phyloP scores from a whole-genome alignment of 805 yeast genomes.

The Henningerozyma blattae region DNA sequence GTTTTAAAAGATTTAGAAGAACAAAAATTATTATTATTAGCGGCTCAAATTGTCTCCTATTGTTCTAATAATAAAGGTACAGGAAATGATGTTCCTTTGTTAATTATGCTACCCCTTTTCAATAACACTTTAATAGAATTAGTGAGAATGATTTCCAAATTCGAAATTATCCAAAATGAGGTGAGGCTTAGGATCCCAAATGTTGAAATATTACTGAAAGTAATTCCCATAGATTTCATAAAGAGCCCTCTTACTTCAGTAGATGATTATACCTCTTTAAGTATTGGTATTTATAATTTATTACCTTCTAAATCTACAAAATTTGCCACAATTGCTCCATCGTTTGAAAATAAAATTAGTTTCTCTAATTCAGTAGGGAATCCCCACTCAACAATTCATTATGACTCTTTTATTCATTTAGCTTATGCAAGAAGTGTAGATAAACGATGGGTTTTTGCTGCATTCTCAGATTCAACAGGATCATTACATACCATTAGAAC shows the following conservation, averaged over 20 bases:
- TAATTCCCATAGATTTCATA: conserved; percentile 32
- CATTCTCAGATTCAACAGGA: conserved; percentile 86
- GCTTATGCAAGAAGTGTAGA: conserved; percentile 78
- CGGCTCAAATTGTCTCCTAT: conserved; percentile 30
- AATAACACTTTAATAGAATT: conserved; percentile 28
- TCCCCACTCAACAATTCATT: conserved; percentile 16
- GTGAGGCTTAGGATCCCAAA: conserved; percentile 22
- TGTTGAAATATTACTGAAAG: conserved; percentile 23
- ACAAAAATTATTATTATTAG: conserved; percentile 38
- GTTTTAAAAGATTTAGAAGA: conserved; percentile 22
- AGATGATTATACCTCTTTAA: conserved; percentile 28
- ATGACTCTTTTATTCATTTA: conserved; percentile 68
- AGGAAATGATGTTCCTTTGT: conserved; percentile 16
- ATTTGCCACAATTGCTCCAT: conserved; percentile 30
- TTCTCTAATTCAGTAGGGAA: conserved; percentile 31
- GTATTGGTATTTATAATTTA: conserved; percentile 46
- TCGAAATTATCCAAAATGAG: conserved; percentile 33
- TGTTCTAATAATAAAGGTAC: conserved; percentile 20
- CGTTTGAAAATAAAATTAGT: conserved; percentile 31
- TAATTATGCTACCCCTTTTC: conserved; percentile 20
- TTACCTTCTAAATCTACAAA: conserved; percentile 25
- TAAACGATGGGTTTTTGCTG: conserved; percentile 72
- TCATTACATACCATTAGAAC: conserved; percentile 46
- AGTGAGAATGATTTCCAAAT: conserved; percentile 34
- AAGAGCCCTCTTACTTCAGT: conserved; percentile 23